Evolutionary conservation across 1,284 basidiomycete genomes (phyloP), one percentile per base, ranked within the genome.

Genomic region (Cutaneotrichosporon curvatum): DNA sequence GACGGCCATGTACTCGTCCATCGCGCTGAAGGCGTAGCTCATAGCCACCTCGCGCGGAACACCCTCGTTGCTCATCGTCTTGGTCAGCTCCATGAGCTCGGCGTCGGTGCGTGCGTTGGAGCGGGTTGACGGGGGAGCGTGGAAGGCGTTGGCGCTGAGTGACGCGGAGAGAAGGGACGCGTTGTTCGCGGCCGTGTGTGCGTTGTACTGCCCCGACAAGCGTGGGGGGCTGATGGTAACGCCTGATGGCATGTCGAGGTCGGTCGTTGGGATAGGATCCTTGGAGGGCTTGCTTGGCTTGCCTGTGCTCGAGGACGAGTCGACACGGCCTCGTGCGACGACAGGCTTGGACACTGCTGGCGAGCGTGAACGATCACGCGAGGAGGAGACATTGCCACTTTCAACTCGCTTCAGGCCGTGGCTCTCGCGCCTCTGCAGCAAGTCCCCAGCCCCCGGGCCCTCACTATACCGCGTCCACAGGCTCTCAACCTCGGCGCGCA

Each of bases 401-500:
- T 7, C 25, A 7, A 28, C 25, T 7, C 25, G 25, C 8, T 12
- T 18, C 11, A 20, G 28, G 32, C 20, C 38, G 16, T 40, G 21
- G 15, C 47, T 52, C 0, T 37, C 46, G 4, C 51, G 43, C 23
- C 51, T 47, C 16, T 37, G 30, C 7, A 34, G 22, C 19, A 33
- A 34, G 30, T 51, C 59, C 6, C 50, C 54, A 16, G 44, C 44
- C 2, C 60, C 63, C 1, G 63, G 67, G 4, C 62, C 61, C 12
- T 60, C 51, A 25, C 47, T 44, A 37, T 64, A 71, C 7, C 59
- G 60, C 14, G 55, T 50, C 69, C 69, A 72, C 16, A 72, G 46
- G 12, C 60, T 36, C 52, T 71, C 69, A 10, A 70, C 67, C 47
- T 71, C 68, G 14, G 50, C 54, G 30, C 70, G 50, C 16, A 68